phyloP scores from a whole-genome alignment of 2,329 filamentous ascomycete genomes.

The Aspergillus ochraceoroseus region DNA sequence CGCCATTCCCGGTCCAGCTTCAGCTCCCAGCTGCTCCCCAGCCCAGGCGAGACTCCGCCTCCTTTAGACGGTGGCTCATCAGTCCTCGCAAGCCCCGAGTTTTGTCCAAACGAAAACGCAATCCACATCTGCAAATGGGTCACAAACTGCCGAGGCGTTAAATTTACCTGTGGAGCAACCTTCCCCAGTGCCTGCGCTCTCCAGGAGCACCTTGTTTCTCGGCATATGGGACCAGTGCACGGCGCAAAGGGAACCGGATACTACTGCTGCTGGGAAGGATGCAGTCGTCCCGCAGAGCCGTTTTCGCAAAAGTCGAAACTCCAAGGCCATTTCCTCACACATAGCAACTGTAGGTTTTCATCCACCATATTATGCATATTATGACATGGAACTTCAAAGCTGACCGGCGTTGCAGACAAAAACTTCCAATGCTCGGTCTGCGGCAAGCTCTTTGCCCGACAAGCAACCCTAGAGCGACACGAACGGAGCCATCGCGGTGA shows the following conservation, averaged over 20 bases:
- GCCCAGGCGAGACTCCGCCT: conserved; percentile 37
- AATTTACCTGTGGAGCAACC: conserved; percentile 32
- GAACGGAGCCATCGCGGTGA: conserved; percentile 44
- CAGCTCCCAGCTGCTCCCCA: conserved; percentile 36
- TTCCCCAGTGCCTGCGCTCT: conserved; percentile 37
- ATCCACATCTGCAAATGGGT: conserved; percentile 40
- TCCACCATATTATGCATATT: too few species aligned
- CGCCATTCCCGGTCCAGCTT: conserved; percentile 37
- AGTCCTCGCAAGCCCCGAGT: conserved; percentile 36
- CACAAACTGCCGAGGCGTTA: conserved; percentile 24
- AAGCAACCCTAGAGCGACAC: conserved; percentile 43
- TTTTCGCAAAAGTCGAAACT: conserved; percentile 46
- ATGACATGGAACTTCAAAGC: too few species aligned
- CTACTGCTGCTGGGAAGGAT: conserved; percentile 44
- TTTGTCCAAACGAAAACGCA: conserved; percentile 30
- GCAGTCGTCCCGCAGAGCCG: conserved; percentile 41
- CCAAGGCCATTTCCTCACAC: conserved; percentile 43
- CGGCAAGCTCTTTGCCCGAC: conserved; percentile 41
- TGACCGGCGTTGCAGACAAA: conserved; percentile 40
- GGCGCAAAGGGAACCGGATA: conserved; percentile 41
- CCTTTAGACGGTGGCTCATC: conserved; percentile 34
- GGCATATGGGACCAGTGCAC: conserved; percentile 37
- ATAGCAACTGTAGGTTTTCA: conserved; percentile 40
- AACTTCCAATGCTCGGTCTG: conserved; percentile 42
- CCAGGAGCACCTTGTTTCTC: conserved; percentile 39